Evolutionary conservation across 257 asterid genomes (phyloP), one percentile per base, ranked within the genome.

Genomic region (Plantago elongata): DNA sequence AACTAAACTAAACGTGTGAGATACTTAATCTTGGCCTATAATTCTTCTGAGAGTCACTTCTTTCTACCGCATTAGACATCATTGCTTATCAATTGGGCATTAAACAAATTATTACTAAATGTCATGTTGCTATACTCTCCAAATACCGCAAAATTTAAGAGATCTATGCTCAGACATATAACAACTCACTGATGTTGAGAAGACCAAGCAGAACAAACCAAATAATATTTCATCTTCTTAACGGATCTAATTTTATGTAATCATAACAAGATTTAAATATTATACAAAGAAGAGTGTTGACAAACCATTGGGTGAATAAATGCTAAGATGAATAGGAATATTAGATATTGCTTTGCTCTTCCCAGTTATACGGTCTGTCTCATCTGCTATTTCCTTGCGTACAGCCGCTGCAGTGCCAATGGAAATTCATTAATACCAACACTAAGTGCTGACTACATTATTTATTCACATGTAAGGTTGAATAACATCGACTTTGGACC

Each of bases 361-460:
- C 77, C 98, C 96, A 43, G 95, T 91, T 70, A 88, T 91, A 45
- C 96, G 95, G 57, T 91, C 98, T 5, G 96, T 91, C 79, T 91
- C 98, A 78, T 91, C 98, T 27, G 94, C 78, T 56, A 91, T 91
- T 84, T 91, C 96, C 73, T 83, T 79, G 47, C 98, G 84, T 48
- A 88, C 98, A 70, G 95, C 65, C 77, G 96, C 96, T 91, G 90
- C 78, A 79, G 68, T 48, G 79, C 29, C 73, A 64, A 70, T 30
- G 48, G 16, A 13, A 60, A 55, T 64, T 30, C 14, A 61, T 16
- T 38, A 7, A 34, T 34, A 34, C 7, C 40, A 34, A 34, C 40
- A 34, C 40, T 34, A 4, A 7, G 40, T 34, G 40, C 40, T 34
- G 40, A 34, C 40, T 34, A 34, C 40, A 34, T 34, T 34, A 7